Conservation (phyloP, 2,329 filamentous ascomycete species). For the Trichothecium sympodiale region DNA sequence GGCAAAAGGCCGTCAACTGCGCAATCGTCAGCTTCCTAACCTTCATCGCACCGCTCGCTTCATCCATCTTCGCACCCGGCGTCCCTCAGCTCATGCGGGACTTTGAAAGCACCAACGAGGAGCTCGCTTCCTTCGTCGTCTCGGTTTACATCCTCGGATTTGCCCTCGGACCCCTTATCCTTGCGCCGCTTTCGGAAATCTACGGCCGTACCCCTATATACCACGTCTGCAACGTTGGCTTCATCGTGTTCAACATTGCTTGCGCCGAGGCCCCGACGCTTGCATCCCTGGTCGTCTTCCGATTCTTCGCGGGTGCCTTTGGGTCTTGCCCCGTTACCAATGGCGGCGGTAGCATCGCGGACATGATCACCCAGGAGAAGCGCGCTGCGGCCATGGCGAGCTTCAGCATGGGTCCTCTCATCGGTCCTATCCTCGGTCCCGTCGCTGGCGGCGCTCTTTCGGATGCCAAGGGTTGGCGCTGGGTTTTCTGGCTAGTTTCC, state of each 20-base stretch:
- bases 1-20: conserved; percentile 27
- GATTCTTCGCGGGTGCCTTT: conserved; percentile 29
- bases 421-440: conserved; percentile 37
- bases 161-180: conserved; percentile 39
- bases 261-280: conserved; percentile 39
- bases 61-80: conserved; percentile 46
- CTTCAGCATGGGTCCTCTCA: conserved; percentile 35
- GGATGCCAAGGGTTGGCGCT: conserved; percentile 35
- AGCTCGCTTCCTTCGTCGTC: conserved; percentile 28
- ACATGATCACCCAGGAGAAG: conserved; percentile 33
- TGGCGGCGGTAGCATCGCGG: conserved; percentile 38
- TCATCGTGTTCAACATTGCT: conserved; percentile 38
- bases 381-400: conserved; percentile 37
- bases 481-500: conserved; percentile 36
- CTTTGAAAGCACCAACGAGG: conserved; percentile 32
- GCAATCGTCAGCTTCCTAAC: conserved; percentile 16
- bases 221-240: conserved; percentile 32
- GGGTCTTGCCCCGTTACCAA: conserved; percentile 31
- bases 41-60: conserved; percentile 32
- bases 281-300: conserved; percentile 31
- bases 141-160: conserved; percentile 38
- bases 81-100: conserved; percentile 37
- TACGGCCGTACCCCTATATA: conserved; percentile 34
- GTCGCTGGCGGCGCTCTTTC: conserved; percentile 36
- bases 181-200: conserved; percentile 40